Evolutionary conservation across 2,329 filamentous ascomycete genomes (phyloP).

Genomic region (Nothopassalora personata): DNA sequence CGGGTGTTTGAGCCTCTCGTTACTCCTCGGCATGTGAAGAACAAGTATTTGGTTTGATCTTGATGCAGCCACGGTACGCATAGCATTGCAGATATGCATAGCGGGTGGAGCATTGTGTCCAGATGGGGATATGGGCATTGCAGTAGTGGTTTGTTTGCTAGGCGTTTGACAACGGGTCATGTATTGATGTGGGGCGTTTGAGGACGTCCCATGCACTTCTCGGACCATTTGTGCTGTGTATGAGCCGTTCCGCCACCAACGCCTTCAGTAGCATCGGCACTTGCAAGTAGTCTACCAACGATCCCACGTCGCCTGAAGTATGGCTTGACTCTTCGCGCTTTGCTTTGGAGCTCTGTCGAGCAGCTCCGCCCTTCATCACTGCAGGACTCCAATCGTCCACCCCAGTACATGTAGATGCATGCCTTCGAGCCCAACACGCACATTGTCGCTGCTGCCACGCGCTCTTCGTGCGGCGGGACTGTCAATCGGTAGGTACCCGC

Average conservation of each 20-base stretch:
- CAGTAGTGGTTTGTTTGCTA: constrained; percentile 12
- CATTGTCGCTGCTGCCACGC: constrained; percentile 3
- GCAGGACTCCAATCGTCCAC: not conserved
- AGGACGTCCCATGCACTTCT: not conserved
- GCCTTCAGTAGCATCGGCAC: constrained; percentile 4
- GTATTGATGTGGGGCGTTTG: not conserved
- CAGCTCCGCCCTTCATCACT: not conserved
- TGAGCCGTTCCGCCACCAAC: not conserved
- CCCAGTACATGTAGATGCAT: constrained; percentile 4
- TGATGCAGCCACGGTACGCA: constrained; percentile 18
- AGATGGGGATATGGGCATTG: constrained; percentile 11
- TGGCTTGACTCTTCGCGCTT: not conserved
- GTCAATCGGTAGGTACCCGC: constrained; percentile 25
- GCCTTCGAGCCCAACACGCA: constrained; percentile 2
- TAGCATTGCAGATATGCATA: constrained; percentile 20
- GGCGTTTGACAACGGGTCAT: constrained; percentile 8
- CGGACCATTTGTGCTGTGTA: not conserved
- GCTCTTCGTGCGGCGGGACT: constrained; percentile 15
- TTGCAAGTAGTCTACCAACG: not conserved
- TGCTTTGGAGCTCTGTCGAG: not conserved
- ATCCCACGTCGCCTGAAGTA: constrained; percentile 1
- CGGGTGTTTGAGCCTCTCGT: constrained; percentile 19
- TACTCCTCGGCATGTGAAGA: constrained; percentile 7
- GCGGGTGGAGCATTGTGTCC: constrained; percentile 15
- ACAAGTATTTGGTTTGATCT: constrained; percentile 4